Evolutionary conservation across 306 rosid species (phyloP), one percentile per base, ranked within the genome.

Genomic region (Bauhinia variegata): DNA sequence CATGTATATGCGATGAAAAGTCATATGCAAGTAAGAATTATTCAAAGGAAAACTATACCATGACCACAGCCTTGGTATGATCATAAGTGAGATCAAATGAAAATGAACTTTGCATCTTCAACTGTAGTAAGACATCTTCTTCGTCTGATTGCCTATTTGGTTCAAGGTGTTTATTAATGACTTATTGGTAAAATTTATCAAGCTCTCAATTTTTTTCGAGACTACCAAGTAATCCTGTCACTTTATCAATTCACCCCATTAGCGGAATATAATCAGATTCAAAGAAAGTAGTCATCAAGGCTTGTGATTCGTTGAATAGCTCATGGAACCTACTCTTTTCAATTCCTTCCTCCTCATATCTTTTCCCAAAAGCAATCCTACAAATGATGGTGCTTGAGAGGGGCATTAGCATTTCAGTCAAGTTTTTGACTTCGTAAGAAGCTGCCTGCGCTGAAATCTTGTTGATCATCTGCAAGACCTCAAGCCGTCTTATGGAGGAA

Each of bases 181-280:
- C 10, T 7, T 62, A 18, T 17, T 62, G 70, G 11, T n/a, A 72
- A 7, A 72, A 53, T 4, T n/a, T 32, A 32, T 72, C 76, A 15
- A 72, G 0, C 39, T 72, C 70, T 15, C 62, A 72, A 12, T 4
- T 72, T 16, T 30, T 54, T 48, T 70, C 53, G 19, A 71, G 43
- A 37, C 60, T 54, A 6, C 33, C 11, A 37, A 49, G 61, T 14
- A 71, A 11, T 37, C 75, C 75, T n/a, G 30, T 49, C 0, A 71
- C 33, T 60, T 7, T 71, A 60, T 71, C 75, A 71, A 71, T 11
- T 66, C 78, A 73, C 11, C 72, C 43, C 44, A 19, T 8, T 15
- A 46, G 64, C 5, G 78, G 78, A 36, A 73, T 73, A 54, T 33
- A 73, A 55, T 73, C 71, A 0, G 66, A 46, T 15, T 55, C 14